Evolutionary conservation across 257 asterid species (phyloP), one percentile per base, ranked within the genome.

Genomic region (Solanum lignicaule): DNA sequence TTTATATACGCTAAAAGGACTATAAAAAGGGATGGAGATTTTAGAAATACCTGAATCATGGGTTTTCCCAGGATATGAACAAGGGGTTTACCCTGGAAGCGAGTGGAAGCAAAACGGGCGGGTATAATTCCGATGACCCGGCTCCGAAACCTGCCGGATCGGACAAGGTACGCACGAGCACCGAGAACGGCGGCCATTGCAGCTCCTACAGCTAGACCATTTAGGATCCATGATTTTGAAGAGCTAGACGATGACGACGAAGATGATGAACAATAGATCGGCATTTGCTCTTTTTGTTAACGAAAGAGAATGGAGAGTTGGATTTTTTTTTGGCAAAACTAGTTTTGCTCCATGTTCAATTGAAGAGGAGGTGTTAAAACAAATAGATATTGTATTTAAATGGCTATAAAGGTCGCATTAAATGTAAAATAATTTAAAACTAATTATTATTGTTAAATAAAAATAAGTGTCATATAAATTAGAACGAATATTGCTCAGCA

Each of bases 81-180:
- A 20, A 97, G 98, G n/a, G 98, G 98, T 87, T 95, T 95, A 84
- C 99, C 98, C 15, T 91, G 89, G 88, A 97, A 97, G 48, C 99
- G 98, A 73, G 98, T 91, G 25, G 98, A 97, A 84, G 98, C 98
- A 79, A 85, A 95, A 11, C 99, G 95, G 78, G 99, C 98, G 84
- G 99, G 99, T 91, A 97, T 97, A 65, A 97, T 95, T 43, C 99
- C 98, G 25, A 97, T 86, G 71, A 95, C 98, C 87, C 98, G 94
- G 75, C 94, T 91, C 90, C 98, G 93, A 88, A 97, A 93, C 84
- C 83, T 93, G 3, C 92, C 86, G 75, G 95, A 92, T 84, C 95
- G 94, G 84, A 94, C 92, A 13, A 94, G 73, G 89, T 90, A 96
- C 15, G 92, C 93, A 7, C 91, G 96, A 33, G 94, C 93, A 9